Percentiles rank a stretch among this genome's conserved stretches.
These are phyloP conservation scores for Saraca asoca DNA, from an alignment of 331 rosid genomes.

Conservation along the genomic window DNA sequence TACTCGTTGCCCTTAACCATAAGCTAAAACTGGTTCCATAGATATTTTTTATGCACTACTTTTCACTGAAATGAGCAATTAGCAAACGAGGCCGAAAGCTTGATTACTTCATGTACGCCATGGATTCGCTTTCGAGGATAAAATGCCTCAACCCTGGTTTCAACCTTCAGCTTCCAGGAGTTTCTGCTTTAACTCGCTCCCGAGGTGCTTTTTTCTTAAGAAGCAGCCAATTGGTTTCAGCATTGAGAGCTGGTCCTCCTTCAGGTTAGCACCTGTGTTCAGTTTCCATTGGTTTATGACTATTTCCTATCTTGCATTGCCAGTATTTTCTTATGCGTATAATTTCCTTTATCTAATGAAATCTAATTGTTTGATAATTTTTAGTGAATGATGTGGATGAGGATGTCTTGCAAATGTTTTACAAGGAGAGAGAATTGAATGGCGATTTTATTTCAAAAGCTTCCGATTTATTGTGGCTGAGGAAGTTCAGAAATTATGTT, in stretches of 20 bases:
- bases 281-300: background rate
- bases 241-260: conserved; percentile 46
- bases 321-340: conserved; percentile 17
- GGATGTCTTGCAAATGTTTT: conserved; percentile 68
- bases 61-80: conserved; percentile 9
- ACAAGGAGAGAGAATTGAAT: conserved; percentile 67
- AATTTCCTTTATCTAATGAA: conserved; percentile 12
- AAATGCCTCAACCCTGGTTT: conserved; percentile 39
- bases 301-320: background rate
- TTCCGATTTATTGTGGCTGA: conserved; percentile 82
- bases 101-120: conserved; percentile 18
- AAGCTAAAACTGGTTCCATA: too few relatives aligned
- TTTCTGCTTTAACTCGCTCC: conserved; percentile 42
- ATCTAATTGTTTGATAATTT: conserved; percentile 39
- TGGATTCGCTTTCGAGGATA: conserved; percentile 60
- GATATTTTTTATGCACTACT: too few relatives aligned
- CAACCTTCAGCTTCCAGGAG: conserved; percentile 41
- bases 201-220: conserved; percentile 29
- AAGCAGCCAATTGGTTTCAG: conserved; percentile 34
- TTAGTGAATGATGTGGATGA: conserved; percentile 59
- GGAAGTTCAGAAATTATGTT: conserved; percentile 41
- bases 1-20: too few relatives aligned
- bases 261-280: conserved; percentile 42
- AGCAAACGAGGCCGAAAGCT: background rate
- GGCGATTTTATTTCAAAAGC: conserved; percentile 80